These are phyloP conservation scores for Dothiorella sarmentorum DNA, from an alignment of 2,329 filamentous ascomycete genomes.

Conservation along the genomic window DNA sequence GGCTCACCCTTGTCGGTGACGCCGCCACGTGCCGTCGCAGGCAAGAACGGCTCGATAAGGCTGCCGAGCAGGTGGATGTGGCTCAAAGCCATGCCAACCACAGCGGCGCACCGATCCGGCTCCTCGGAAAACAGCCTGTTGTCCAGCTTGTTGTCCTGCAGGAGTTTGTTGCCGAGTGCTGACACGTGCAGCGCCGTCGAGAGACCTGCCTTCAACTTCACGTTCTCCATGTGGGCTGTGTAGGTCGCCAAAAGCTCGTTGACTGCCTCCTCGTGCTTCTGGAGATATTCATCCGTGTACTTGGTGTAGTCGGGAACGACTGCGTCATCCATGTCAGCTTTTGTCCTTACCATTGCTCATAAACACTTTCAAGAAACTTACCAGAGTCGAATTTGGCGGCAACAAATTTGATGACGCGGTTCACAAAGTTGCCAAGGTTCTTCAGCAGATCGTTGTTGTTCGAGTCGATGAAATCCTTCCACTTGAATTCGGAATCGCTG, in stretches of 20 bases:
- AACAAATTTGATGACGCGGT: slow-evolving; percentile 63
- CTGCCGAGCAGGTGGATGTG: slow-evolving; percentile 23
- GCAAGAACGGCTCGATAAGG: slow-evolving; percentile 68
- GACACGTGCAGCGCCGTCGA: slow-evolving; percentile 65
- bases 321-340: neutral
- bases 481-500: slow-evolving; percentile 85
- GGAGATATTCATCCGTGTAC: slow-evolving; percentile 42
- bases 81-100: slow-evolving; percentile 33
- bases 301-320: slow-evolving; percentile 65
- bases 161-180: slow-evolving; percentile 52
- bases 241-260: slow-evolving; percentile 66
- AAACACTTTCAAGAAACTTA: neutral
- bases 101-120: slow-evolving; percentile 57
- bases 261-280: slow-evolving; percentile 55
- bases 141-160: slow-evolving; percentile 60
- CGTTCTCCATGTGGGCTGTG: slow-evolving; percentile 64
- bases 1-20: slow-evolving; percentile 17
- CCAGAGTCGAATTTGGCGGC: slow-evolving; percentile 69
- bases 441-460: slow-evolving; percentile 89
- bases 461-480: slow-evolving; percentile 74
- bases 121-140: slow-evolving; percentile 59
- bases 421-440: slow-evolving; percentile 62
- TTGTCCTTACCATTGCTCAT: neutral
- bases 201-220: slow-evolving; percentile 67
- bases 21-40: slow-evolving; percentile 33